Evolutionary conservation across 164 flowering plant species (phyloP).

Genomic region (Houttuynia cordata): DNA sequence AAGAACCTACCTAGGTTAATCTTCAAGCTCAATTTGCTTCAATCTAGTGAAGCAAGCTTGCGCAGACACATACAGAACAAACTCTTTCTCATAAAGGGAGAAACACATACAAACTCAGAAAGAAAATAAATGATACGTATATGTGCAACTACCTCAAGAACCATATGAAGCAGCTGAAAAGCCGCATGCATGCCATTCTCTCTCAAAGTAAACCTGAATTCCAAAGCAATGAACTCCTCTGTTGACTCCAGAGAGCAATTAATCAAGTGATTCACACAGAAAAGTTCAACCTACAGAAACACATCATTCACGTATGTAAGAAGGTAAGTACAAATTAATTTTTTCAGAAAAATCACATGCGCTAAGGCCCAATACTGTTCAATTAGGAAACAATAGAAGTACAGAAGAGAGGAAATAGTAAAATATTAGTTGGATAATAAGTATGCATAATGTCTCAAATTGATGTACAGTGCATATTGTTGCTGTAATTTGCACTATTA

Average conservation of each 20-base stretch:
- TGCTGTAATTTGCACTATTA: no score
- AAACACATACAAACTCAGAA: neutral
- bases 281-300: slow-evolving; percentile 80
- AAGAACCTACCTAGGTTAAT: no score
- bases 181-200: slow-evolving; percentile 98
- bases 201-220: slow-evolving; percentile 89
- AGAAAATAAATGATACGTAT: neutral
- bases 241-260: slow-evolving; percentile 98
- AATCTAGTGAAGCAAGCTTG: no score
- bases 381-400: no score
- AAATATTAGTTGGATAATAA: no score
- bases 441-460: no score
- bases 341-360: neutral
- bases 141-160: slow-evolving; percentile 62
- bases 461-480: no score
- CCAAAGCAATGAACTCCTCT: slow-evolving; percentile 94
- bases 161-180: slow-evolving; percentile 97
- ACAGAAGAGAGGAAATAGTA: no score
- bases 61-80: no score
- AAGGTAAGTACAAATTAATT: neutral
- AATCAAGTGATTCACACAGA: slow-evolving; percentile 92
- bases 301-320: neutral
- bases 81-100: no score
- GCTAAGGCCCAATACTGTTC: neutral
- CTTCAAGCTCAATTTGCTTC: no score